Conservation (phyloP, 805 yeast species). For the Monosporozyma siamensis region DNA sequence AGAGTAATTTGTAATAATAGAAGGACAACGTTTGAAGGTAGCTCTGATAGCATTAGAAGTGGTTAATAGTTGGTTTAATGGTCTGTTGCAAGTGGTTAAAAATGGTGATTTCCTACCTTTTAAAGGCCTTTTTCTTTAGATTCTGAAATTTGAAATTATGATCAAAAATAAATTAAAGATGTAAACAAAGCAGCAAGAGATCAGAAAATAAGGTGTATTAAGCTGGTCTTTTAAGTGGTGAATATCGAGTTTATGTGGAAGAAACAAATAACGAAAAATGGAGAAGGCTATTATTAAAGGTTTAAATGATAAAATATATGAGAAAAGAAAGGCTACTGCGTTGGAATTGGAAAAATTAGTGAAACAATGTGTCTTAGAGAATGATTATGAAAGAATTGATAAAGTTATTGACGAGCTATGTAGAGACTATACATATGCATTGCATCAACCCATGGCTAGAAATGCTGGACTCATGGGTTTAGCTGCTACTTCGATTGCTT, state of each 20-base stretch:
- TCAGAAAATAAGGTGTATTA: no score
- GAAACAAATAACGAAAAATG: no score
- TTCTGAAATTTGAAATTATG: no score
- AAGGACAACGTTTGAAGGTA: slow-evolving; percentile 17
- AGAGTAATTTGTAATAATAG: slow-evolving; percentile 23
- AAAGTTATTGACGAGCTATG: slow-evolving; percentile 63
- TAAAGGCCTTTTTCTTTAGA: no score
- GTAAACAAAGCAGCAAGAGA: no score
- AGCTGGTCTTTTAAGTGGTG: no score
- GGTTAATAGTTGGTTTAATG: no score
- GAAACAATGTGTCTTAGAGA: slow-evolving; percentile 41
- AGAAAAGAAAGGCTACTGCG: slow-evolving; percentile 70
- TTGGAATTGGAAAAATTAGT: slow-evolving; percentile 70
- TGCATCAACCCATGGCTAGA: slow-evolving; percentile 78
- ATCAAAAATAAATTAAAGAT: no score
- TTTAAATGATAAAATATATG: slow-evolving; percentile 63
- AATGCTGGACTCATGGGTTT: slow-evolving; percentile 94
- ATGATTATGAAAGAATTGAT: slow-evolving; percentile 31
- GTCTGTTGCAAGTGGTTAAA: no score
- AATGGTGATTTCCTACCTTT: no score
- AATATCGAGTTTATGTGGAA: no score
- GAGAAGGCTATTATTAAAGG: slow-evolving; percentile 62
- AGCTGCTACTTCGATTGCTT: slow-evolving; percentile 91
- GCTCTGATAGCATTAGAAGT: neutral
- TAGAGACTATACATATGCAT: slow-evolving; percentile 69